Conservation (phyloP, 768 basidiomycete genomes). For the Royoungia palumana region DNA sequence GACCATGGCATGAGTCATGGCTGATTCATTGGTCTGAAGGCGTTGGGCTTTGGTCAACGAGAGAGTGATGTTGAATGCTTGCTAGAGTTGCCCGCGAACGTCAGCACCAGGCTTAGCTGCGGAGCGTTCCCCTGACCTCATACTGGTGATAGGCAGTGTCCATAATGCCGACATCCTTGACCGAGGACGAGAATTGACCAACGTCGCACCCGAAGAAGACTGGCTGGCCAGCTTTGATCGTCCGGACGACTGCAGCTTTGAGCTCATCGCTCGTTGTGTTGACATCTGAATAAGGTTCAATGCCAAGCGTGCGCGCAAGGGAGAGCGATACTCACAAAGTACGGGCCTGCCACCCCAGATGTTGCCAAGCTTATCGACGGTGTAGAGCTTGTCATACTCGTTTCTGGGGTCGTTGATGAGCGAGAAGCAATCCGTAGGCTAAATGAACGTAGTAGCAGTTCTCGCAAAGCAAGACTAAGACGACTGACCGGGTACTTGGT, state of each 20-base stretch:
- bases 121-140: conserved; percentile 44
- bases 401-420: conserved; percentile 95
- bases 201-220: conserved; percentile 98
- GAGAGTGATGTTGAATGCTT: conserved; percentile 79
- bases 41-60: conserved; percentile 84
- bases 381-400: conserved; percentile 76
- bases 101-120: conserved; percentile 1
- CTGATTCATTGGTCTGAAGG: conserved; percentile 74
- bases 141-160: conserved; percentile 80
- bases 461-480: not conserved
- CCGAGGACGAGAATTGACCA: conserved; percentile 73
- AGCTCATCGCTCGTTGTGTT: conserved; percentile 82
- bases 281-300: conserved; percentile 54
- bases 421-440: conserved; percentile 81
- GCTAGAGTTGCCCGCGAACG: conserved; percentile 36
- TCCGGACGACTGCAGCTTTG: conserved; percentile 78
- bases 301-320: not conserved
- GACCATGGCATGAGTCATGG: conserved; percentile 90
- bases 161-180: conserved; percentile 69
- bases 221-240: conserved; percentile 83
- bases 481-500: conserved; percentile 51
- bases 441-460: conserved; percentile 1
- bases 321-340: conserved; percentile 53
- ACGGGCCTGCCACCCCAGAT: conserved; percentile 85
- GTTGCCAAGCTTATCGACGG: conserved; percentile 91